A percentile compares a stretch with the other conserved stretches of the same genome.
Evolutionary conservation across 106 monocot genomes (phyloP).

Genomic region (Ottelia alismoides): DNA sequence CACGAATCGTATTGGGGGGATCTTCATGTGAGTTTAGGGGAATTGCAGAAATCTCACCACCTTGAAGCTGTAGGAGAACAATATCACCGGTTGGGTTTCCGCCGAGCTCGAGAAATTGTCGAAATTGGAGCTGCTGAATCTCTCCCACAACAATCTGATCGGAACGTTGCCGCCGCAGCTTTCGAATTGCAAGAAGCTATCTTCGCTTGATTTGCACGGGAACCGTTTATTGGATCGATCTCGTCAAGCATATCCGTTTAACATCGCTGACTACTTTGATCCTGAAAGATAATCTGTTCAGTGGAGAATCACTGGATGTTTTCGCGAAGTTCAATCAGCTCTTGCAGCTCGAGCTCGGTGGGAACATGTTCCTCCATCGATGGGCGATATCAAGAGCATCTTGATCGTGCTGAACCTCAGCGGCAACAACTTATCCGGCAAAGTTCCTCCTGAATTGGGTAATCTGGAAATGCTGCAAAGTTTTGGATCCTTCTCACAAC

Average conservation of each 20-base stretch:
- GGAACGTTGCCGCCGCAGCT: constrained; percentile 51
- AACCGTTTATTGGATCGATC: constrained; percentile 66
- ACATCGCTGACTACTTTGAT: constrained; percentile 25
- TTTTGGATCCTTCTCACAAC: constrained; percentile 72
- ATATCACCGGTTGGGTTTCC: constrained; percentile 47
- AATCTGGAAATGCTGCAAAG: constrained; percentile 31
- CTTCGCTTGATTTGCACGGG: constrained; percentile 46
- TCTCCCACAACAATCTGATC: constrained; percentile 42
- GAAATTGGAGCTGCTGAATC: constrained; percentile 40
- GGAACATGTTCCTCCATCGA: constrained; percentile 60
- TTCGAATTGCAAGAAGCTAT: constrained; percentile 36
- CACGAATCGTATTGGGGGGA: constrained; percentile 39
- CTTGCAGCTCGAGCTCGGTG: constrained; percentile 48
- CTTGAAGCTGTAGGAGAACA: constrained; percentile 55
- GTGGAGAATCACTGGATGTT: constrained; percentile 47
- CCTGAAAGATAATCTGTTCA: constrained; percentile 51
- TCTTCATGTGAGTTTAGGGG: constrained; percentile 37
- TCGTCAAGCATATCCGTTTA: constrained; percentile 30
- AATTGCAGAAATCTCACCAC: constrained; percentile 43
- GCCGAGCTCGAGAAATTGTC: constrained; percentile 35
- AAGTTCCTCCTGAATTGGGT: constrained; percentile 21
- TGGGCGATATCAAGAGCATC: constrained; percentile 33
- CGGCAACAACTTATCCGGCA: constrained; percentile 45
- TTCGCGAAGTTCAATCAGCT: constrained; percentile 30
- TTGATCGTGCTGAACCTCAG: constrained; percentile 51